Percentiles rank a stretch among this genome's conserved stretches.
Evolutionary conservation across 352 stramenopile species (phyloP).

Genomic region (Phytophthora foliorum): DNA sequence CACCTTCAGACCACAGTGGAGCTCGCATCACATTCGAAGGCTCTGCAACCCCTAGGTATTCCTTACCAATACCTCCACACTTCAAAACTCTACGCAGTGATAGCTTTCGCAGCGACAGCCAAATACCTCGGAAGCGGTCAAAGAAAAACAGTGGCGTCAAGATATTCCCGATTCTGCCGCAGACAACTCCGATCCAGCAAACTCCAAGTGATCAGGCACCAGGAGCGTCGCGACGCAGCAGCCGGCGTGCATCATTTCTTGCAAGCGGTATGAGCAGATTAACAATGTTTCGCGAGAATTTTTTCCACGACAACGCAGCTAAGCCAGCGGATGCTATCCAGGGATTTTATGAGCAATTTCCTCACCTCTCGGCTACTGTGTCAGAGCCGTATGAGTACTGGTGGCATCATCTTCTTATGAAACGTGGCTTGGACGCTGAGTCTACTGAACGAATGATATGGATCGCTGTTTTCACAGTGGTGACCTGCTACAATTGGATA

Average conservation of each 20-base stretch:
- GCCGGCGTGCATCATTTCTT: slow-evolving; percentile 29
- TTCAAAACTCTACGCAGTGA: slow-evolving; percentile 1
- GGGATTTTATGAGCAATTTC: slow-evolving; percentile 64
- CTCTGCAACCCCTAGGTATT: slow-evolving; percentile 2
- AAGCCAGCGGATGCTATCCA: slow-evolving; percentile 54
- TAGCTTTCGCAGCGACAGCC: slow-evolving; percentile 24
- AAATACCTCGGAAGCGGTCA: not conserved
- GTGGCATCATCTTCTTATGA: slow-evolving; percentile 50
- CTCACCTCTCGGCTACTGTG: slow-evolving; percentile 31
- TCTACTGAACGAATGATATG: slow-evolving; percentile 52
- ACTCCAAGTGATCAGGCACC: not conserved
- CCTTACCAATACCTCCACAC: slow-evolving; percentile 6
- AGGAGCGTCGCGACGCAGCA: not conserved
- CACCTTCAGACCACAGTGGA: not conserved
- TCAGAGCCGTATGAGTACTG: slow-evolving; percentile 24
- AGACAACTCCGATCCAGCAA: not conserved
- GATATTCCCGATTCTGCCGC: slow-evolving; percentile 21
- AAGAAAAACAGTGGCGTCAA: slow-evolving; percentile 18
- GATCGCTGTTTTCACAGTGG: slow-evolving; percentile 50
- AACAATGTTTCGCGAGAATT: slow-evolving; percentile 40
- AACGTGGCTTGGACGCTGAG: slow-evolving; percentile 49
- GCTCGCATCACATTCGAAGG: not conserved
- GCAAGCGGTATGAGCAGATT: slow-evolving; percentile 31
- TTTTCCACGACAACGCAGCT: slow-evolving; percentile 44
- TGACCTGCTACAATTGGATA: slow-evolving; percentile 68